Evolutionary conservation across 257 asterid genomes (phyloP), one percentile per base, ranked within the genome.

Genomic region (Solanum paucissectum): DNA sequence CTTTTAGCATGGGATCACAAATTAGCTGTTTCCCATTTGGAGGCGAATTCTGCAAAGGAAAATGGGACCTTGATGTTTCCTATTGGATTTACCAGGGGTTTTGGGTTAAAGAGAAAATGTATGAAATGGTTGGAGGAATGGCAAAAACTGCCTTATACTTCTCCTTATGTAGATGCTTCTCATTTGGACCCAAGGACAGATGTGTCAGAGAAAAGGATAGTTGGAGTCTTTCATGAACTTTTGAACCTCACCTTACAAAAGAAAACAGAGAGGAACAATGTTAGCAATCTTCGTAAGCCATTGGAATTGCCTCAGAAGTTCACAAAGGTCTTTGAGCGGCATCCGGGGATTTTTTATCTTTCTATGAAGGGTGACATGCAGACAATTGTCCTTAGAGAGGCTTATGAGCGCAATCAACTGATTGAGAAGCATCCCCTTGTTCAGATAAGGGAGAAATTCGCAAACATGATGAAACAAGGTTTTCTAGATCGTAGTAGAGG

Each of bases 211-310:
- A 97, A 97, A 93, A 93, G 99, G 91, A 88, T 89, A 16, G 99
- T 95, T 79, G 99, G 98, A 77, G 95, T 95, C 79, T 97, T 97
- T 92, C 98, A 95, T 72, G 99, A 96, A 93, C 98, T 96, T 91
- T 77, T 95, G 91, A 94, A 94, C 86, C 97, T 97, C 18, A 93
- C 95, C 3, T 90, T 97, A 27, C 95, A 92, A 76, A 88, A 89
- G 87, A 97, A 75, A 88, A 89, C 90, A 29, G 99, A 95, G 92
- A 86, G 99, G 87, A 90, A 87, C 87, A 95, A 94, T 75, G 98
- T 94, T 55, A 95, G 98, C 85, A 97, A 97, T 89, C 87, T 95
- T 83, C 97, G 99, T 5, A 89, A 88, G 88, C 98, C 98, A 33
- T 88, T 97, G 87, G 90, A 90, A 13, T 92, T 96, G 93, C 98